A percentile compares a stretch with the other conserved stretches of the same genome.
These are phyloP conservation scores for Aspergillus eucalypticola DNA, from an alignment of 2,329 filamentous ascomycete species.

Conservation along the genomic window DNA sequence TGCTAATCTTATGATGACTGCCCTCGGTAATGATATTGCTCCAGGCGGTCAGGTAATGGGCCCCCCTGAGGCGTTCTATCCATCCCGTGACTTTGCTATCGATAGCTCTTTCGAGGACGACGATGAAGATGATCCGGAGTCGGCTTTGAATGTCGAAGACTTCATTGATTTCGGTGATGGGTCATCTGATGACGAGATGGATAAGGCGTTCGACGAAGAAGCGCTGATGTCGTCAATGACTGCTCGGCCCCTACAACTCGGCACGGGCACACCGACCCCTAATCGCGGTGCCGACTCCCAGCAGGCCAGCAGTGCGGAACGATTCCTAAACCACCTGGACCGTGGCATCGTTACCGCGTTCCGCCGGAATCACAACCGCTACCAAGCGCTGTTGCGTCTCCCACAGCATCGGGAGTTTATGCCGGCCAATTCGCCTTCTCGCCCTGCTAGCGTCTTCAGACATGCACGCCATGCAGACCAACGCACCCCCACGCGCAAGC, in stretches of 20 bases:
- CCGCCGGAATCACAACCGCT: constrained; percentile 59
- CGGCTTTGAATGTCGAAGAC: constrained; percentile 65
- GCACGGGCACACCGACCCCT: constrained; percentile 37
- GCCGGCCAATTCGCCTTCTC: constrained; percentile 46
- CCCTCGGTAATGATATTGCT: constrained; percentile 57
- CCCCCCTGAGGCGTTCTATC: constrained; percentile 74
- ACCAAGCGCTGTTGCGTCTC: constrained; percentile 52
- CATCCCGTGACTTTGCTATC: constrained; percentile 58
- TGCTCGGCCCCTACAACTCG: constrained; percentile 42
- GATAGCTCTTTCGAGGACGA: constrained; percentile 63
- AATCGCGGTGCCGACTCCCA: constrained; percentile 35
- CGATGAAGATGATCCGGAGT: constrained; percentile 65
- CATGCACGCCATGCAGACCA: constrained; percentile 43
- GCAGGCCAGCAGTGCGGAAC: constrained; percentile 43
- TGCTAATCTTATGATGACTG: constrained; percentile 76
- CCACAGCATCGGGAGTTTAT: constrained; percentile 49
- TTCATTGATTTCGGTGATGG: constrained; percentile 68
- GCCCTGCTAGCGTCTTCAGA: constrained; percentile 46
- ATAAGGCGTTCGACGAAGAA: constrained; percentile 49
- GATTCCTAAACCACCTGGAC: constrained; percentile 67
- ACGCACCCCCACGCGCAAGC: constrained; percentile 44
- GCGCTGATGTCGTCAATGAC: constrained; percentile 48
- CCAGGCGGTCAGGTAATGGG: constrained; percentile 66
- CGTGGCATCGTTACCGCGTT: constrained; percentile 75
- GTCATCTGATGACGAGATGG: constrained; percentile 63